Evolutionary conservation across 1,284 basidiomycete genomes (phyloP), one percentile per base, ranked within the genome.

Genomic region (Ustilago cynodontis): DNA sequence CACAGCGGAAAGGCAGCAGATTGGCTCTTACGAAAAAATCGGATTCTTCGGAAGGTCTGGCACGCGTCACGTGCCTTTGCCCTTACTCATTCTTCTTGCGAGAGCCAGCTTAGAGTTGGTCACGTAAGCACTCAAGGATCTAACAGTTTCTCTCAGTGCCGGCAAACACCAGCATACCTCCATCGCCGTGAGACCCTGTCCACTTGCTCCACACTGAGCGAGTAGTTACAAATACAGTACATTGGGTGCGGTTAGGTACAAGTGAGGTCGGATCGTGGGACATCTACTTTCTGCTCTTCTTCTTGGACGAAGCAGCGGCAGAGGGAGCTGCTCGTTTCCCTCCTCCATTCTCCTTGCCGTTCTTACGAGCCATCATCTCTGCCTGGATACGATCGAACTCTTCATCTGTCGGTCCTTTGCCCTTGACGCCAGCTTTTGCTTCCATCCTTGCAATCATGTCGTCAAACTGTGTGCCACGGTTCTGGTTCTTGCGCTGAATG

Each of bases 371-470:
- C 63, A 79, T 62, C 55, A 79, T 77, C 51, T 73, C 71, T 33
- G 67, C 70, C 58, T 80, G 78, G 39, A 80, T 65, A 11, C 70
- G 66, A 3, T 74, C 75, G 39, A 80, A 80, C 55, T 80, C 78
- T 52, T 77, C 72, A 45, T 80, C 72, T 8, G 60, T 70, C 3
- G 78, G 78, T 8, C 69, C 55, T 28, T 65, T 65, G 33, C 68
- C 63, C 56, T 82, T 78, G 49, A 64, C 65, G 4, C 76, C 71
- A n/a, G 71, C 71, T 55, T 80, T 76, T 1, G 71, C 73, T 61
- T 84, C 81, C 24, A 84, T 45, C 35, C 69, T 79, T 43, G 72
- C 66, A 29, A 83, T 77, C 79, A 83, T 81, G 53, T 75, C 76
- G 52, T 81, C 82, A 37, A 83, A 81, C 20, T 73, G 71, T 0